A percentile compares a stretch with the other conserved stretches of the same genome.
These are phyloP conservation scores for Ceratocystis smalleyi DNA, from an alignment of 2,329 filamentous ascomycete genomes.

Conservation along the genomic window DNA sequence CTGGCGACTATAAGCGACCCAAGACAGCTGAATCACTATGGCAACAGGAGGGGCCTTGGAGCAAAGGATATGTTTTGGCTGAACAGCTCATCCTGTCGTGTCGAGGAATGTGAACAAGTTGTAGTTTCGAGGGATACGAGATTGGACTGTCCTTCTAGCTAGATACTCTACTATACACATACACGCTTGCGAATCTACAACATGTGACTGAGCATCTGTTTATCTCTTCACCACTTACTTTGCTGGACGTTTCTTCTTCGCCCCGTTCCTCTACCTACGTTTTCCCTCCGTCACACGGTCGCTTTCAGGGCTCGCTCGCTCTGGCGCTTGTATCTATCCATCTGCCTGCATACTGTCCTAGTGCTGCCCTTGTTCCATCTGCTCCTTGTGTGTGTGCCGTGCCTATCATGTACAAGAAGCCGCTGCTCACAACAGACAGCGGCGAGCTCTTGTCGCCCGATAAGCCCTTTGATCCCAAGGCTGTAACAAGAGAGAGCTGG, in stretches of 20 bases:
- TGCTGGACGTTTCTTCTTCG: background rate
- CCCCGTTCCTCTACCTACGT: background rate
- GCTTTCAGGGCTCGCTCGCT: background rate
- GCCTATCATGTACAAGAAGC: conserved; percentile 10
- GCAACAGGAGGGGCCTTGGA: background rate
- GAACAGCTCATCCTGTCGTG: background rate
- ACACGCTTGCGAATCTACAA: too few relatives aligned
- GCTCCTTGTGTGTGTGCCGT: too few relatives aligned
- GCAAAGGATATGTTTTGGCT: background rate
- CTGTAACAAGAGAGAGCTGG: conserved; percentile 66
- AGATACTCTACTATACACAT: background rate
- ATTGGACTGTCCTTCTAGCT: background rate
- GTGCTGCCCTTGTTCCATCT: background rate
- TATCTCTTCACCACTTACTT: background rate
- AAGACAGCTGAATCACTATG: background rate
- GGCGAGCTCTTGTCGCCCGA: conserved; percentile 27
- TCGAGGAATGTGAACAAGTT: background rate
- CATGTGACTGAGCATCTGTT: too few relatives aligned
- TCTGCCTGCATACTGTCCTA: background rate
- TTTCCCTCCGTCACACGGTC: background rate
- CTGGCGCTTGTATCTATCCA: background rate
- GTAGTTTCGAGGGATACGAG: background rate
- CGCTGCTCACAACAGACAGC: conserved; percentile 10
- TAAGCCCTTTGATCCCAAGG: conserved; percentile 68
- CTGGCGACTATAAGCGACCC: background rate